Percentiles rank a stretch among this genome's conserved stretches.
These are phyloP conservation scores for Halocafeteria seosinensis DNA, from an alignment of 108 stramenopile genomes.

Conservation along the genomic window DNA sequence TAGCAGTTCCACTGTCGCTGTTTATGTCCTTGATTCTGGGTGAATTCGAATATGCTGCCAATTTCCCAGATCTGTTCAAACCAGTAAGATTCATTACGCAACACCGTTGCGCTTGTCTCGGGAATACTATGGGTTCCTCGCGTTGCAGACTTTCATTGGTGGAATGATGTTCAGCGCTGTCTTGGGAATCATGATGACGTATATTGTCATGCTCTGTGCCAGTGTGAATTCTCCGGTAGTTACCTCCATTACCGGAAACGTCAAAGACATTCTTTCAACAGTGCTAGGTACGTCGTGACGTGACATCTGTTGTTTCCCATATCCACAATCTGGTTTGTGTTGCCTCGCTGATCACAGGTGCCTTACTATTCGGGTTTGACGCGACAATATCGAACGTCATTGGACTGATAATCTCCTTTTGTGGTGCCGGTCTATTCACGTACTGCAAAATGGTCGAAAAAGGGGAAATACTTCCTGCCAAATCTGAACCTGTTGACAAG, in stretches of 20 bases:
- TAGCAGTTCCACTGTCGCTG: not conserved
- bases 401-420: not conserved
- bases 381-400: not conserved
- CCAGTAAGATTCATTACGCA: too few species aligned
- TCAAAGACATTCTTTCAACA: not conserved
- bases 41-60: not conserved
- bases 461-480: too few species aligned
- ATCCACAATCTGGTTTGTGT: too few species aligned
- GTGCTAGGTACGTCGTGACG: not conserved
- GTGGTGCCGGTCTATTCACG: not conserved
- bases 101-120: too few species aligned
- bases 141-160: not conserved
- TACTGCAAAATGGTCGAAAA: not conserved
- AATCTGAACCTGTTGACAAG: too few species aligned
- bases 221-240: not conserved
- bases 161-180: too few species aligned
- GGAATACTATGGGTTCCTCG: not conserved
- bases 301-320: too few species aligned
- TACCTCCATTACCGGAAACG: not conserved
- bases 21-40: not conserved
- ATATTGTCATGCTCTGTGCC: not conserved
- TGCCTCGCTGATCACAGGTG: too few species aligned
- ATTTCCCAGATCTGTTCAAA: not conserved
- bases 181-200: not conserved
- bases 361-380: not conserved